These are phyloP conservation scores for Phytopythium oedochilum DNA, from an alignment of 352 stramenopile species.

Conservation along the genomic window DNA sequence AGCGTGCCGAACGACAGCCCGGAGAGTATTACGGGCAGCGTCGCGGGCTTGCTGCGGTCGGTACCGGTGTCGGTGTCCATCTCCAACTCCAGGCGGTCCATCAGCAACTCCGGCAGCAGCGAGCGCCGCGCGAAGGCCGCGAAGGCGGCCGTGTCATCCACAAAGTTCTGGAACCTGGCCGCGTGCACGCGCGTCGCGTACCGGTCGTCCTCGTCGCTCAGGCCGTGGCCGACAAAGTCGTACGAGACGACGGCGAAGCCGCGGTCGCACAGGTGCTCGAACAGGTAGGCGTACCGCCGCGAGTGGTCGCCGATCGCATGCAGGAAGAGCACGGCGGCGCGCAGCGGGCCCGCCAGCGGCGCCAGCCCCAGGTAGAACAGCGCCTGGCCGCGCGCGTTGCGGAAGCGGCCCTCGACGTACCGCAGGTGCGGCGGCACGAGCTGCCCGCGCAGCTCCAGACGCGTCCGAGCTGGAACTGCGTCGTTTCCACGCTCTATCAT, in stretches of 20 bases:
- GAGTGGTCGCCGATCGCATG: constrained; percentile 64
- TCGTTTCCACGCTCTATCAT: too few species aligned
- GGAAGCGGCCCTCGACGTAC: constrained; percentile 36
- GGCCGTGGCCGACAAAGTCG: constrained; percentile 51
- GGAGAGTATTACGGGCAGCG: constrained; percentile 29
- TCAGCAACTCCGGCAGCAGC: constrained; percentile 4
- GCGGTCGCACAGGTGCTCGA: constrained; percentile 30
- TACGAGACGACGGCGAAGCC: constrained; percentile 59
- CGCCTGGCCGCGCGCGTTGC: constrained; percentile 36
- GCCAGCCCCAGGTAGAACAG: constrained; percentile 59
- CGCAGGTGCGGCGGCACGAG: constrained; percentile 11
- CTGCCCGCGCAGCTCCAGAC: constrained; percentile 1
- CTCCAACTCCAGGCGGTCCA: too few species aligned
- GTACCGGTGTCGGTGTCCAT: constrained; percentile 4
- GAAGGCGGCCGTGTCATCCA: constrained; percentile 43
- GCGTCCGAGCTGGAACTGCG: too few species aligned
- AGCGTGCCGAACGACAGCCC: constrained; percentile 35
- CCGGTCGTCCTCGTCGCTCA: constrained; percentile 26
- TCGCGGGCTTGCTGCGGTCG: constrained; percentile 12
- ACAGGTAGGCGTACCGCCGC: constrained; percentile 57
- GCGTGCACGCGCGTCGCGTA: constrained; percentile 27
- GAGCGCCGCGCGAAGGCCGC: constrained; percentile 26
- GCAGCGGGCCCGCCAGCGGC: constrained; percentile 23
- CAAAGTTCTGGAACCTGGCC: constrained; percentile 29
- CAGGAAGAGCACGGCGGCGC: constrained; percentile 53